Base-by-base conservation (phyloP, 805 yeast species). In the Candida koratica region DNA sequence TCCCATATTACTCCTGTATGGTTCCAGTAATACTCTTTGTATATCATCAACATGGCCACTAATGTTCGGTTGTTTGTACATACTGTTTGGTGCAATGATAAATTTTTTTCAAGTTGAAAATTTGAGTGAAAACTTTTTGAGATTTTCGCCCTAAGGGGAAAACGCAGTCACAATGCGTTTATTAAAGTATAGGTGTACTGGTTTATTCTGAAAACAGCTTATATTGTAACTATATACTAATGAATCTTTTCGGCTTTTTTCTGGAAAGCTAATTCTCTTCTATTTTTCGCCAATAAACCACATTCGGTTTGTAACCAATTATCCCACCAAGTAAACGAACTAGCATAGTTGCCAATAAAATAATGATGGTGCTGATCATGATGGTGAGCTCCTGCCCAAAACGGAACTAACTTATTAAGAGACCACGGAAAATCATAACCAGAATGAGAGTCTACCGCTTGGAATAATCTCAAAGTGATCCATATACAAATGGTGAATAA, bases 361-460 rank as follows among this genome's bases (percentile, higher is more conserved):
- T 83, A 88, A 60, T 85, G 95, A 61, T 90, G 98, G 59, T 90
- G 98, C 64, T 85, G 85, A 63, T 90, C 98, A 60, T 90, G 97
- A 64, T 90, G 97, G 54, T 85, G 96, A 15, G 97, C 96, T 47
- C 97, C 97, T 4, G 97, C 95, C 97, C 97, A 89, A 66, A 93
- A 76, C 32, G 97, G 97, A 43, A 90, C 58, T 64, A 90, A 79
- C 58, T 88, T 87, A 65, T 87, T 93, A 55, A 90, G 72, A 4
- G 96, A 86, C 86, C 94, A 81, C 45, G 98, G 97, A 78, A 90
- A 90, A 59, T 90, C 97, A 64, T 90, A 93, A 41, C 97, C 98
- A 9, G 97, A 88, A 63, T 90, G 98, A 17, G 97, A 83, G 60
- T 90, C 98, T 41, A 90, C 90, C 17, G 98, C 98, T 72, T 90